Base-by-base conservation (phyloP, 2,329 filamentous ascomycete species). In the Verticillium dahliae region DNA sequence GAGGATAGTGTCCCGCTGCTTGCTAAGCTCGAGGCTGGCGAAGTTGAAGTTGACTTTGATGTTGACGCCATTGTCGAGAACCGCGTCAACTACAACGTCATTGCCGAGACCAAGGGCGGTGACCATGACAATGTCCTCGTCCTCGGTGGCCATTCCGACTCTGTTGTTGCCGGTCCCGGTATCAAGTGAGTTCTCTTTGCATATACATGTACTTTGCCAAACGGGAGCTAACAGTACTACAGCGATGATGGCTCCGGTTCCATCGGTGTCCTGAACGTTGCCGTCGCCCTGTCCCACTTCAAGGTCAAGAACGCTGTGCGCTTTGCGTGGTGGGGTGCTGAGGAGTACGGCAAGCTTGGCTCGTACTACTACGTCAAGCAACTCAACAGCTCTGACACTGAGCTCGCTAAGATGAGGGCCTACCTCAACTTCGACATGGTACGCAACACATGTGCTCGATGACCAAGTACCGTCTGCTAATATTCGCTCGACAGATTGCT, bases 381-480 rank as follows among this genome's bases (percentile, higher is more conserved):
- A 50, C 65, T 78, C 65, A 75, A 76, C 68, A 52, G 65, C 14
- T 74, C 75, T 13, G 76, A 80, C 45, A 70, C 73, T 0, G 81
- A 83, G 68, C 71, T 82, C 9, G 64, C 74, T 67, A 81, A 81
- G 73, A 80, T 84, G 64, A 73, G 81, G 13, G 75, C 81, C 27
- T 84, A 84, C 69, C 80, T 84, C 72, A 83, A 85, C 74, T 84
- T 83, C 61, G 82, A 85, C 68, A 84, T 85, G 82, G 69, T 80
- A 64, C 64, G 74, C 63, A 0, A 11, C 2, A 1, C 10, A 1
- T 1, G 27, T 15, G 22, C 5, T 45, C 2, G 2, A 27, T 2
- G 14, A 34, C 6, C 3, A 27, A 18, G n/a, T n/a, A 14, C 14
- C 9, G 4, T 22, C 11, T 56, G 13, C 54, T 56, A n/a, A 34